These are phyloP conservation scores for Penicillium nucicola DNA, from an alignment of 495 filamentous ascomycete genomes.

Conservation along the genomic window DNA sequence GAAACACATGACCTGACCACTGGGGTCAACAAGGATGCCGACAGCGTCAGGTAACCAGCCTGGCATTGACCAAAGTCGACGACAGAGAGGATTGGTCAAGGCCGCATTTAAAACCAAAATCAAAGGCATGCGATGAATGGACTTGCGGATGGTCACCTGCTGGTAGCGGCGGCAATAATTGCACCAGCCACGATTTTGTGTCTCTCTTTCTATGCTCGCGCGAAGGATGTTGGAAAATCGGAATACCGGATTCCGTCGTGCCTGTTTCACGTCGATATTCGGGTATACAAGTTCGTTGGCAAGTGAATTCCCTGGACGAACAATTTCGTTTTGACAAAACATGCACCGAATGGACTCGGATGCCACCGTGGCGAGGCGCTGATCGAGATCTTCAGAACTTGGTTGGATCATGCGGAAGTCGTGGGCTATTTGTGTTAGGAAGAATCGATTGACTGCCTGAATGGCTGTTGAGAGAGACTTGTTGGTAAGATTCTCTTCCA, in stretches of 20 bases:
- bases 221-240: constrained; percentile 82
- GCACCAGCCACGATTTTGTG: constrained; percentile 84
- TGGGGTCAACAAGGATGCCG: constrained; percentile 71
- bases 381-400: constrained; percentile 56
- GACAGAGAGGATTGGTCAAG: constrained; percentile 64
- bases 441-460: constrained; percentile 72
- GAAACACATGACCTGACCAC: constrained; percentile 81
- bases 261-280: constrained; percentile 42
- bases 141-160: constrained; percentile 72
- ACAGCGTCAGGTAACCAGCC: constrained; percentile 92
- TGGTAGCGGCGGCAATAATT: constrained; percentile 84
- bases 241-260: constrained; percentile 51
- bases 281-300: constrained; percentile 86
- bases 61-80: constrained; percentile 78
- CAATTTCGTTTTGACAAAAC: constrained; percentile 76
- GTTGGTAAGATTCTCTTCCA: constrained; percentile 77
- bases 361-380: constrained; percentile 53
- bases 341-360: constrained; percentile 69
- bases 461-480: constrained; percentile 69
- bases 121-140: constrained; percentile 72
- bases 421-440: constrained; percentile 67
- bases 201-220: constrained; percentile 80
- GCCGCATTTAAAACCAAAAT: constrained; percentile 84
- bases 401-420: constrained; percentile 64
- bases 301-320: constrained; percentile 61